Base-by-base conservation (phyloP, 163 green algal species). In the Chlorella variabilis region DNA sequence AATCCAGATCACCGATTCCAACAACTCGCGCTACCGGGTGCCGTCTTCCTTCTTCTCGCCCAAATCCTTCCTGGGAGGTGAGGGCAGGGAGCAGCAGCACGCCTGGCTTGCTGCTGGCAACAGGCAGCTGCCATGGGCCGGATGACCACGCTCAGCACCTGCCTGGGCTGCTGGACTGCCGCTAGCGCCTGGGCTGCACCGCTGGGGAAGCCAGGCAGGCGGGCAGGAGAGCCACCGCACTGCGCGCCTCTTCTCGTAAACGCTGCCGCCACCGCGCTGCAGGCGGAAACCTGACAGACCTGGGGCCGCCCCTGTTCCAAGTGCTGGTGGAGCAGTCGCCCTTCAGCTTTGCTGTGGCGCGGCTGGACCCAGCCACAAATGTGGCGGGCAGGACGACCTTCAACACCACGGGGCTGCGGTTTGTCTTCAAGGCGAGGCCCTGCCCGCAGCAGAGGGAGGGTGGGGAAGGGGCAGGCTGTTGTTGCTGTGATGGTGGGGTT, bases 401-500 rank as follows among this genome's bases (percentile, higher is more conserved):
- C 56, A 49, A 83, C 82, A 81, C 65, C 25, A 76, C 34, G 29
- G 80, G 59, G 8, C 48, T 49, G 33, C 77, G 85, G 18, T 38
- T 91, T 17, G 41, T 91, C 1, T 87, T 87, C 81, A 91, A 90
- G 83, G 83, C 80, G 23, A 39, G 70, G 9, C n/a, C n/a, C n/a
- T n/a, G n/a, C n/a, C n/a, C n/a, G n/a, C n/a, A n/a, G n/a, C n/a
- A n/a, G n/a, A n/a, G n/a, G n/a, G n/a, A n/a, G n/a, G n/a, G n/a
- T n/a, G n/a, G n/a, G n/a, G n/a, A n/a, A n/a, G 3, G 49, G 21
- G 2, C 27, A 3, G 33, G 23, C 21, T n/a, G 56, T 15, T 9
- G 23, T 15, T 11, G 56, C 56, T 11, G 7, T 34, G 18, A 65
- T 7, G 6, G 18, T 31, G 21, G 9, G 9, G 18, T 15, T 65